These are phyloP conservation scores for Stagonosporopsis cucurbitacearum DNA, from an alignment of 2,329 filamentous ascomycete genomes.

Conservation along the genomic window DNA sequence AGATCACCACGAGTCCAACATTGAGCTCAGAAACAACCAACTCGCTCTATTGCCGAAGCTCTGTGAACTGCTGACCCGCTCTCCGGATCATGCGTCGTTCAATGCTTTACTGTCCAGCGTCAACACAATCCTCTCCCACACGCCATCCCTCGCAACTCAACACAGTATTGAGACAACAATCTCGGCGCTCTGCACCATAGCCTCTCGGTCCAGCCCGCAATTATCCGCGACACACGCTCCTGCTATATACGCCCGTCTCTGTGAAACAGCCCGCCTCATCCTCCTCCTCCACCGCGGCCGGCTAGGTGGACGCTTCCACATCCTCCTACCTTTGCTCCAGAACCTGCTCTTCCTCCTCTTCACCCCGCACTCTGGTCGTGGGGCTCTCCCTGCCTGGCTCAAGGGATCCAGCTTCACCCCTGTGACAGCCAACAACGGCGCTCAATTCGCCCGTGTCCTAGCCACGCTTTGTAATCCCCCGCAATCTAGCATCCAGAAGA, in stretches of 20 bases:
- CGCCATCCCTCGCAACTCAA: slow-evolving; percentile 52
- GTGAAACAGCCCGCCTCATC: slow-evolving; percentile 59
- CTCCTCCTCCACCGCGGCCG: slow-evolving; percentile 65
- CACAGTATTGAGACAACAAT: slow-evolving; percentile 52
- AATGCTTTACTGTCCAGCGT: slow-evolving; percentile 58
- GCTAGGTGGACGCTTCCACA: slow-evolving; percentile 65
- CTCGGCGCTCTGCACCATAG: slow-evolving; percentile 43
- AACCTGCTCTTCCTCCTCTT: slow-evolving; percentile 63
- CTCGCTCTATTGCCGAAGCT: slow-evolving; percentile 37
- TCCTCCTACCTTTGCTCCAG: slow-evolving; percentile 63
- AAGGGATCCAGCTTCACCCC: slow-evolving; percentile 13
- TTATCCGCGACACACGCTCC: slow-evolving; percentile 38
- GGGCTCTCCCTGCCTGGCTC: slow-evolving; percentile 44
- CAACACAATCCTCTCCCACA: slow-evolving; percentile 50
- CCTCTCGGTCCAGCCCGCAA: slow-evolving; percentile 39
- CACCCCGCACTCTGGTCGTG: slow-evolving; percentile 49
- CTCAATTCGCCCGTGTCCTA: slow-evolving; percentile 61
- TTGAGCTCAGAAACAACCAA: slow-evolving; percentile 34
- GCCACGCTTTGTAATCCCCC: slow-evolving; percentile 68
- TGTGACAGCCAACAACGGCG: slow-evolving; percentile 54
- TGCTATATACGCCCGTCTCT: slow-evolving; percentile 61
- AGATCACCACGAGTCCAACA: slow-evolving; percentile 31
- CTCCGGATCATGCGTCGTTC: slow-evolving; percentile 62
- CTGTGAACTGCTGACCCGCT: slow-evolving; percentile 46
- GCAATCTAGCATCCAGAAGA: slow-evolving; percentile 59